A percentile compares a stretch with the other conserved stretches of the same genome.
These are phyloP conservation scores for Micromonas commoda DNA, from an alignment of 139 green algal species.

Conservation along the genomic window DNA sequence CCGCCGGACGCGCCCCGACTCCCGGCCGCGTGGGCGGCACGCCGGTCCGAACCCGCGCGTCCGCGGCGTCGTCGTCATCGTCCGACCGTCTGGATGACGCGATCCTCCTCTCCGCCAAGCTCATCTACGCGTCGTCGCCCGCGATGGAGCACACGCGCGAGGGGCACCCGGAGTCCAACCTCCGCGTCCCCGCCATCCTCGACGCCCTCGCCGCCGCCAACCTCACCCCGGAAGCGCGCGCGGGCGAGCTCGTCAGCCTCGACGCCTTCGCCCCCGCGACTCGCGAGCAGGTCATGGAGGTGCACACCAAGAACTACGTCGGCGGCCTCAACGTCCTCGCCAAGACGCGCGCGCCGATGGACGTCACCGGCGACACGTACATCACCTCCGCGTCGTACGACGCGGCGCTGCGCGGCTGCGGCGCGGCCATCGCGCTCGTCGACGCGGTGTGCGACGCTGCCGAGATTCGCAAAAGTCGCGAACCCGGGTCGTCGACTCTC, in stretches of 20 bases:
- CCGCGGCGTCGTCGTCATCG: too few relatives aligned
- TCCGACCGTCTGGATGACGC: background rate
- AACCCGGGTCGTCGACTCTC: background rate
- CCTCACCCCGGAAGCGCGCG: slow-evolving; percentile 25
- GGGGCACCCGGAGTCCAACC: slow-evolving; percentile 52
- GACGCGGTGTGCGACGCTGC: slow-evolving; percentile 17
- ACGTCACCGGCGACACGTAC: slow-evolving; percentile 29
- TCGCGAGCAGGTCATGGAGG: slow-evolving; percentile 36
- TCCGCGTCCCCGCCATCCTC: slow-evolving; percentile 48
- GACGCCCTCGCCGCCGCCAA: slow-evolving; percentile 31
- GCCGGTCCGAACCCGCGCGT: too few relatives aligned
- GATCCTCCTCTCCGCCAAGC: background rate
- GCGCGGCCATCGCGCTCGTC: slow-evolving; percentile 31
- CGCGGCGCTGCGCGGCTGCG: slow-evolving; percentile 13
- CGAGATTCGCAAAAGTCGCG: background rate
- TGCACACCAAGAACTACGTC: slow-evolving; percentile 54
- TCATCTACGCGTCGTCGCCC: background rate
- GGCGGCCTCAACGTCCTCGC: slow-evolving; percentile 26
- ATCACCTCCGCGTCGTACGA: slow-evolving; percentile 10
- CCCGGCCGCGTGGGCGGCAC: too few relatives aligned
- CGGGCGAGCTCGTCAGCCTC: slow-evolving; percentile 27
- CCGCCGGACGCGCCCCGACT: too few relatives aligned
- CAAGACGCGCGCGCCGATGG: background rate
- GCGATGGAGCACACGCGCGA: background rate
- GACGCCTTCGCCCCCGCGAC: slow-evolving; percentile 28